A percentile compares a stretch with the other conserved stretches of the same genome.
These are phyloP conservation scores for Raphanus hybrid DNA, from an alignment of 441 rosid genomes.

Conservation along the genomic window DNA sequence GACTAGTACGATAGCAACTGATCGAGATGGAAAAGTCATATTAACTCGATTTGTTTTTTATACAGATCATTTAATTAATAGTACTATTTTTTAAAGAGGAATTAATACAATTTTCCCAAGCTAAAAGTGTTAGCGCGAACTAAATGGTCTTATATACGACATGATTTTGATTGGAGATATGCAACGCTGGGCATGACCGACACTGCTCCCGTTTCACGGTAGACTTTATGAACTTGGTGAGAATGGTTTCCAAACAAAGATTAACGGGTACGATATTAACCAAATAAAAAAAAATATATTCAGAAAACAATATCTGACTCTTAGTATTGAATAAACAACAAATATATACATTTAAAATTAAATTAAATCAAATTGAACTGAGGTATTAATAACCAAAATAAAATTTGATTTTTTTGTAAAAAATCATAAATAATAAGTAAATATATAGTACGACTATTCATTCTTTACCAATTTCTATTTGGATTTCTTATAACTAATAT, in stretches of 20 bases:
- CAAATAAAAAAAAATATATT: too few relatives aligned
- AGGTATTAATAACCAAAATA: too few relatives aligned
- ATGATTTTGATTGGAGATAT: slow-evolving; percentile 1
- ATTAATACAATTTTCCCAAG: background rate
- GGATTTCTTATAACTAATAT: too few relatives aligned
- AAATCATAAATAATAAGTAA: too few relatives aligned
- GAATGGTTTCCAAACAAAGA: background rate
- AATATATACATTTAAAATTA: too few relatives aligned
- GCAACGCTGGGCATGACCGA: background rate
- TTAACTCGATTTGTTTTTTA: background rate
- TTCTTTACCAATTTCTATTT: too few relatives aligned
- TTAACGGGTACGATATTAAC: too few relatives aligned
- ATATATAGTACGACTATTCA: too few relatives aligned
- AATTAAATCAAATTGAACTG: too few relatives aligned
- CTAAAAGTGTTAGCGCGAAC: background rate
- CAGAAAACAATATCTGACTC: too few relatives aligned
- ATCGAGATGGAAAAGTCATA: slow-evolving; percentile 3
- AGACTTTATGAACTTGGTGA: background rate
- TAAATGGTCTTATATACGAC: background rate
- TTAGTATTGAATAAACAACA: too few relatives aligned
- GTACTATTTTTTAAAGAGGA: background rate
- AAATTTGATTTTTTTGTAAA: too few relatives aligned
- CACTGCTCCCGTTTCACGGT: background rate
- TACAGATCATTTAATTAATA: background rate
- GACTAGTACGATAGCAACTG: slow-evolving; percentile 15